Conservation (phyloP, 495 filamentous ascomycete genomes). For the Trichoderma orchidacearum region DNA sequence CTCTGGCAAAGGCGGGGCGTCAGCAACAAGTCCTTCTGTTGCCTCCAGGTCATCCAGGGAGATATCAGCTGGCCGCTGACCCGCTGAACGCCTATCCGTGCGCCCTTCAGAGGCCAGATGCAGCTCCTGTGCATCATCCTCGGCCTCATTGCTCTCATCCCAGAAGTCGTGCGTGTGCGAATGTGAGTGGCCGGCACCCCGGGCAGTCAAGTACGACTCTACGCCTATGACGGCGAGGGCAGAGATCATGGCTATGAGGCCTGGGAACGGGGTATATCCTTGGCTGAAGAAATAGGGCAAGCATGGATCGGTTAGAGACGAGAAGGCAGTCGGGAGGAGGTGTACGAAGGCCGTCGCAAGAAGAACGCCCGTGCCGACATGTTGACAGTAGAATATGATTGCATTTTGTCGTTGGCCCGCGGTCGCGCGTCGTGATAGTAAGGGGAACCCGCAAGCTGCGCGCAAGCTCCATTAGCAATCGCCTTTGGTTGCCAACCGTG, state of each 20-base stretch:
- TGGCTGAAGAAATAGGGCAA: slow-evolving; percentile 61
- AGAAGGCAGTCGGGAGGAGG: slow-evolving; percentile 68
- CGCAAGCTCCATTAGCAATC: background rate
- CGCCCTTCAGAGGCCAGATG: slow-evolving; percentile 7
- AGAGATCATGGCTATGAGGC: slow-evolving; percentile 34
- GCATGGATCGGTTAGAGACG: slow-evolving; percentile 67
- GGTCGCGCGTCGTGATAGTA: slow-evolving; percentile 37
- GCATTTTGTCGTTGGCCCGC: slow-evolving; percentile 26
- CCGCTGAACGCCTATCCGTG: slow-evolving; percentile 6
- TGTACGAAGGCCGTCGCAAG: slow-evolving; percentile 88
- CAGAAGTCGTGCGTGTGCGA: slow-evolving; percentile 23
- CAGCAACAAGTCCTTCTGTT: slow-evolving; percentile 30
- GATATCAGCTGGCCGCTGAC: slow-evolving; percentile 24
- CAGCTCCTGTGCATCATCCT: slow-evolving; percentile 14
- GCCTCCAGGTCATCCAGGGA: slow-evolving; percentile 27
- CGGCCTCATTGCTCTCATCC: slow-evolving; percentile 23
- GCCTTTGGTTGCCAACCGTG: background rate
- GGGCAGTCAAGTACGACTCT: slow-evolving; percentile 60
- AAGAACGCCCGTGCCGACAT: slow-evolving; percentile 78
- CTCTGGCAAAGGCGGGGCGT: slow-evolving; percentile 32
- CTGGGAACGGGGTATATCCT: slow-evolving; percentile 63
- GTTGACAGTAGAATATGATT: slow-evolving; percentile 61
- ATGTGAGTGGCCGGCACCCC: slow-evolving; percentile 40
- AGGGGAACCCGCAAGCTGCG: slow-evolving; percentile 45
- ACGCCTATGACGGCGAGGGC: slow-evolving; percentile 61